A percentile compares a stretch with the other conserved stretches of the same genome.
Conservation (phyloP, 2,329 filamentous ascomycete species). For the Nannizzia gypsea region DNA sequence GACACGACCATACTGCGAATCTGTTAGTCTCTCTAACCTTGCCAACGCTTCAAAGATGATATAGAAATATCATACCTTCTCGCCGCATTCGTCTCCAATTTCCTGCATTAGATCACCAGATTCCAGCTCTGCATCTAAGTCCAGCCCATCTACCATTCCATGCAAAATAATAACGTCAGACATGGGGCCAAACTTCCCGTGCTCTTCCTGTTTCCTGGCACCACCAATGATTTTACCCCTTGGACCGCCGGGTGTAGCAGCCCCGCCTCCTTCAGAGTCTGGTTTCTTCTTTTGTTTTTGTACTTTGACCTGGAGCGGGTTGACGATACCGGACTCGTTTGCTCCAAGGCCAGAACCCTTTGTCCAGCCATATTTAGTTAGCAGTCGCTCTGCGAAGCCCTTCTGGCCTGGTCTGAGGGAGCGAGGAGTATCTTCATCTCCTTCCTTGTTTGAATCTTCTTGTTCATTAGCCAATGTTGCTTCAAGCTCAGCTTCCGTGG, state of each 20-base stretch:
- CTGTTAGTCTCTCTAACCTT: conserved; percentile 4
- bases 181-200: conserved; percentile 57
- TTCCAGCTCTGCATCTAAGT: conserved; percentile 67
- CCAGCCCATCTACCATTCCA: conserved; percentile 77
- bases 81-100: conserved; percentile 85
- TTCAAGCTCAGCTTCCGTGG: conserved; percentile 43
- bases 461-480: conserved; percentile 33
- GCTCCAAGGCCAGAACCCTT: conserved; percentile 81
- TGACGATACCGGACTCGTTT: conserved; percentile 67
- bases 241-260: conserved; percentile 51
- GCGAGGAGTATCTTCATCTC: conserved; percentile 34
- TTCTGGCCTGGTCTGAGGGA: conserved; percentile 65
- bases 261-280: conserved; percentile 69
- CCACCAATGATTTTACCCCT: conserved; percentile 74
- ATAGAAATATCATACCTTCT: conserved; percentile 46
- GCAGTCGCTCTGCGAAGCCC: conserved; percentile 75
- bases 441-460: conserved; percentile 23
- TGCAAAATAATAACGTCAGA: conserved; percentile 70
- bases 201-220: conserved; percentile 43
- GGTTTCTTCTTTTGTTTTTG: conserved; percentile 71
- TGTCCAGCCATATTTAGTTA: conserved; percentile 89
- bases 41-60: not conserved
- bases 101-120: conserved; percentile 65
- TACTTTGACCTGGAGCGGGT: conserved; percentile 71
- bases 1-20: conserved; percentile 61